Percentiles rank a stretch among this genome's conserved stretches.
phyloP scores from a whole-genome alignment of 371 early-diverging fungal genomes.

The Conidiobolus coronatus region DNA sequence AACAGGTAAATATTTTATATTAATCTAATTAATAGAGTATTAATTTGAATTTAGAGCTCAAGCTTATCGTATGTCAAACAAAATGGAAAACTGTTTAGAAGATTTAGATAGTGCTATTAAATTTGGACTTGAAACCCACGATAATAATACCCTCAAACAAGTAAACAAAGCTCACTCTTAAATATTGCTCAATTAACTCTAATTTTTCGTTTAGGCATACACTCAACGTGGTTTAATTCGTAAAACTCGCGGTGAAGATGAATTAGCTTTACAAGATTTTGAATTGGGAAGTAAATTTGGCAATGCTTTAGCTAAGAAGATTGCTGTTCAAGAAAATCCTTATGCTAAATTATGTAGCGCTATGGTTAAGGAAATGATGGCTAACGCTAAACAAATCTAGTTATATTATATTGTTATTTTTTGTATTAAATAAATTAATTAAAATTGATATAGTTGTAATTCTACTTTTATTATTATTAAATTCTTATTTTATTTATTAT shows the following conservation, averaged over 20 bases:
- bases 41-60: slow-evolving; percentile 29
- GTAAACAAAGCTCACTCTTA: slow-evolving; percentile 7
- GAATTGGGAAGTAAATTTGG: slow-evolving; percentile 57
- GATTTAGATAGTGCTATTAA: slow-evolving; percentile 53
- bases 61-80: slow-evolving; percentile 35
- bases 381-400: background rate
- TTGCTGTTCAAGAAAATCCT: slow-evolving; percentile 60
- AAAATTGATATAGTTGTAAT: too few species aligned
- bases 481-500: too few species aligned
- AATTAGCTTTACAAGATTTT: slow-evolving; percentile 46
- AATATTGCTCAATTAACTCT: background rate
- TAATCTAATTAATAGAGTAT: background rate
- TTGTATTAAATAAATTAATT: too few species aligned
- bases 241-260: slow-evolving; percentile 30
- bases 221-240: slow-evolving; percentile 63
- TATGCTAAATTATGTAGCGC: slow-evolving; percentile 75
- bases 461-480: too few species aligned
- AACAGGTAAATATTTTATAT: slow-evolving; percentile 31
- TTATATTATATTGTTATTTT: background rate
- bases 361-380: slow-evolving; percentile 32
- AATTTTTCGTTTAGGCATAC: slow-evolving; percentile 29
- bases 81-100: slow-evolving; percentile 22
- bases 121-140: slow-evolving; percentile 18
- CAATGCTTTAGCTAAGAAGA: slow-evolving; percentile 52
- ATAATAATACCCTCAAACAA: slow-evolving; percentile 41